Percentiles rank a stretch among this genome's conserved stretches.
phyloP scores from a whole-genome alignment of 148 eudicot genomes.

The Camellia japonica region DNA sequence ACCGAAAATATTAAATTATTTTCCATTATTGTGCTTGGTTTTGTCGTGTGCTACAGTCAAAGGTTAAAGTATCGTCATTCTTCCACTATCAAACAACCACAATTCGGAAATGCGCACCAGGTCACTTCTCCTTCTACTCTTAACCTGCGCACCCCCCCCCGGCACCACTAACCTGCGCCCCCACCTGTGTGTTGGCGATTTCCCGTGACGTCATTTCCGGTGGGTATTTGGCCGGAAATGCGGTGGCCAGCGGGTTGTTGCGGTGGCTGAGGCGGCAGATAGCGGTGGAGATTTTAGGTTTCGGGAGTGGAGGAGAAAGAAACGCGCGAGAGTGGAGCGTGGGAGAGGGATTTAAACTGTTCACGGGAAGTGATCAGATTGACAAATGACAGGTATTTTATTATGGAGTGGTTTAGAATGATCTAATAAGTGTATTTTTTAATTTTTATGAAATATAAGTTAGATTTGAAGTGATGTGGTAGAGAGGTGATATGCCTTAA shows the following conservation, averaged over 20 bases:
- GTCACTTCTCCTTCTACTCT: constrained; percentile 22
- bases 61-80: constrained; percentile 22
- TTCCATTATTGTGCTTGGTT: not conserved
- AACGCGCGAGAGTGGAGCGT: not conserved
- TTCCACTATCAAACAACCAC: constrained; percentile 31
- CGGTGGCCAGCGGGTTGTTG: not conserved
- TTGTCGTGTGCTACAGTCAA: constrained; percentile 27
- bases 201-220: not conserved
- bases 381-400: too few relatives aligned
- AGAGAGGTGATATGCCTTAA: too few relatives aligned
- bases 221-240: not conserved
- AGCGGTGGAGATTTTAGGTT: not conserved
- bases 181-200: not conserved
- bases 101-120: constrained; percentile 40
- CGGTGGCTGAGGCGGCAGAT: not conserved
- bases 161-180: not conserved
- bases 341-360: not conserved
- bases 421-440: too few relatives aligned
- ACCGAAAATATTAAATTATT: too few relatives aligned
- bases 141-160: not conserved
- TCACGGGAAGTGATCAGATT: too few relatives aligned
- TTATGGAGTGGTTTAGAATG: too few relatives aligned
- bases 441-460: too few relatives aligned
- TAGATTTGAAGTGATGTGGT: too few relatives aligned
- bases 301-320: not conserved